Percentiles rank a stretch among this genome's conserved stretches.
These are phyloP conservation scores for Chaetomium sp. DNA, from an alignment of 2,329 filamentous ascomycete genomes.

Conservation along the genomic window DNA sequence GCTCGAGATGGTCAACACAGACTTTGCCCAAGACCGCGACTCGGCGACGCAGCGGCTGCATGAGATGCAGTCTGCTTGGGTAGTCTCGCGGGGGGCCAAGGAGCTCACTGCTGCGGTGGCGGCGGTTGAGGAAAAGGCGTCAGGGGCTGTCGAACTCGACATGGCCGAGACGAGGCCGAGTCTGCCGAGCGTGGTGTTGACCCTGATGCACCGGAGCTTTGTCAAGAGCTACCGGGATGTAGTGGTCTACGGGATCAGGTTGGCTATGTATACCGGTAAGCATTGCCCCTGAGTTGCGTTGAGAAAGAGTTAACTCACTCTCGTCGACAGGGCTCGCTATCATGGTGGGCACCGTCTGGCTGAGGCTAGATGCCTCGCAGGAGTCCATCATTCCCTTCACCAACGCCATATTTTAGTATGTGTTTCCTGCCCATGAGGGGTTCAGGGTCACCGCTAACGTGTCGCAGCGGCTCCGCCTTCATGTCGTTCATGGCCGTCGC, in stretches of 20 bases:
- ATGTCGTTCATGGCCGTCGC: slow-evolving; percentile 84
- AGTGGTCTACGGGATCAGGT: slow-evolving; percentile 78
- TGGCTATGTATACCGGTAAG: slow-evolving; percentile 75
- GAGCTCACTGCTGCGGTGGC: slow-evolving; percentile 35
- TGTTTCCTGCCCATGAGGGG: not conserved
- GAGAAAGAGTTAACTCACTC: not conserved
- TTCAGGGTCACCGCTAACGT: slow-evolving; percentile 26
- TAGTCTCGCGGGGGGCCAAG: slow-evolving; percentile 43
- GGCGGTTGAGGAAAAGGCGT: slow-evolving; percentile 35
- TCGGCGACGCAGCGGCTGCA: slow-evolving; percentile 53
- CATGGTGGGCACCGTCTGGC: slow-evolving; percentile 87
- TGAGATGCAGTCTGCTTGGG: slow-evolving; percentile 59
- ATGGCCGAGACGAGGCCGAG: slow-evolving; percentile 46
- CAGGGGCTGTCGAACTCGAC: slow-evolving; percentile 30
- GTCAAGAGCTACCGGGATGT: slow-evolving; percentile 85
- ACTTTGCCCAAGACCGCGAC: slow-evolving; percentile 61
- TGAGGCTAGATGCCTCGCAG: slow-evolving; percentile 69
- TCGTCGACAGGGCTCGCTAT: slow-evolving; percentile 62
- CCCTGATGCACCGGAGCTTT: slow-evolving; percentile 75
- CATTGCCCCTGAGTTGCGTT: not conserved
- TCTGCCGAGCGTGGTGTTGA: slow-evolving; percentile 55
- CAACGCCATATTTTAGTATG: slow-evolving; percentile 66
- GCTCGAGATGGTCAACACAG: slow-evolving; percentile 76
- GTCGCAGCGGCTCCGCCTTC: slow-evolving; percentile 69
- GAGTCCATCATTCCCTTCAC: slow-evolving; percentile 77